Conservation (phyloP, 352 stramenopile genomes). For the Globisporangium orthogonon region DNA sequence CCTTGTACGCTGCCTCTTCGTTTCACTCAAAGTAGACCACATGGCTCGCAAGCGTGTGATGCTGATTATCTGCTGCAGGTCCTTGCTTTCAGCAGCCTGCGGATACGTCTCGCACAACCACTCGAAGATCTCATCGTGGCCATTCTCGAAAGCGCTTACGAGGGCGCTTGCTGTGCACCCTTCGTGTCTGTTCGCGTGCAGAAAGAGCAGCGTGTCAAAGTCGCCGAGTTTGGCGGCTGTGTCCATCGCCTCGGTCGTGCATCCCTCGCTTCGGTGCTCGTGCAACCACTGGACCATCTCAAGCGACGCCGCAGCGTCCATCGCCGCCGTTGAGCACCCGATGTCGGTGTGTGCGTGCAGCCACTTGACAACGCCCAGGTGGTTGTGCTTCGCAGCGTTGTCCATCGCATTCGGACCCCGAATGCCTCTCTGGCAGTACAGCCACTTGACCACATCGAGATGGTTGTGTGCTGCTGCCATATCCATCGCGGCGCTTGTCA, state of each 20-base stretch:
- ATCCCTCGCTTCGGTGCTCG: conserved; percentile 1
- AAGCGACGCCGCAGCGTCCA: background rate
- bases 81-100: background rate
- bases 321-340: background rate
- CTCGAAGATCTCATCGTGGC: background rate
- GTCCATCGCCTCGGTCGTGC: background rate
- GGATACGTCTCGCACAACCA: background rate
- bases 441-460: background rate
- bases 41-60: too few species aligned
- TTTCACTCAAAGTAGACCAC: background rate
- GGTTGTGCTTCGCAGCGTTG: background rate
- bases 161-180: background rate
- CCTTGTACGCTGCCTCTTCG: background rate
- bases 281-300: conserved; percentile 9
- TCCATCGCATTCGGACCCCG: background rate
- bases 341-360: background rate
- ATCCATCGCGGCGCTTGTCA: background rate
- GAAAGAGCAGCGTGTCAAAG: background rate
- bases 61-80: background rate
- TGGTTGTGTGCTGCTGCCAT: background rate
- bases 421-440: background rate
- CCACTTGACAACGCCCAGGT: background rate
- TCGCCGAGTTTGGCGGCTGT: background rate
- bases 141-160: background rate
- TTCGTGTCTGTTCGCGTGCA: background rate